A percentile compares a stretch with the other conserved stretches of the same genome.
phyloP scores from a whole-genome alignment of 768 basidiomycete species.

The Amanita muscaria region DNA sequence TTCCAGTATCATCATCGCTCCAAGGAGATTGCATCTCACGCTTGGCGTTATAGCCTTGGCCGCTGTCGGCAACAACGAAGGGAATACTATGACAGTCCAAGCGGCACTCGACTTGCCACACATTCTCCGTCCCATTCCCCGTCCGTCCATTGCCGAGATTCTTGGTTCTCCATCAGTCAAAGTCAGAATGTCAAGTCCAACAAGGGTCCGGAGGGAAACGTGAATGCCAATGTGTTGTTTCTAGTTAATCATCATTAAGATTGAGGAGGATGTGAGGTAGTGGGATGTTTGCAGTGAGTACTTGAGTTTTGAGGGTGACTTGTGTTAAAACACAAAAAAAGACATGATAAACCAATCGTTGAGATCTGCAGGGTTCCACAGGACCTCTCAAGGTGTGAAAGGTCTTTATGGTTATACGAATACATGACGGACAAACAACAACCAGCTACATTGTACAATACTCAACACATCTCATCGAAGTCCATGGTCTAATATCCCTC shows the following conservation, averaged over 20 bases:
- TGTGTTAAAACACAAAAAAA: slow-evolving; percentile 17
- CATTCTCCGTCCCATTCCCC: slow-evolving; percentile 34
- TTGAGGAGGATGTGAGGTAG: slow-evolving; percentile 20
- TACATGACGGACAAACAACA: too few relatives aligned
- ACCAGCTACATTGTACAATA: slow-evolving; percentile 44
- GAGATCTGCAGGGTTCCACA: slow-evolving; percentile 29
- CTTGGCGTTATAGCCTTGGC: slow-evolving; percentile 68
- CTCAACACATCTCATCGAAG: slow-evolving; percentile 40
- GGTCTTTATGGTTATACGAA: neutral
- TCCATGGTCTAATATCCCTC: slow-evolving; percentile 24
- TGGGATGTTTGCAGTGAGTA: slow-evolving; percentile 23
- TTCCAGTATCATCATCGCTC: slow-evolving; percentile 46
- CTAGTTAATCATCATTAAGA: slow-evolving; percentile 37
- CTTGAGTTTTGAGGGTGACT: too few relatives aligned
- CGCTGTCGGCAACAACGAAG: slow-evolving; percentile 30
- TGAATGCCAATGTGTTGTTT: slow-evolving; percentile 47
- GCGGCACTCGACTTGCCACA: slow-evolving; percentile 36
- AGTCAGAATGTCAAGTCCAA: slow-evolving; percentile 31
- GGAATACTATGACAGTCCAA: slow-evolving; percentile 26
- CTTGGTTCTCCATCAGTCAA: slow-evolving; percentile 21
- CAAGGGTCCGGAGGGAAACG: slow-evolving; percentile 11
- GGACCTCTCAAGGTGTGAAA: slow-evolving; percentile 43
- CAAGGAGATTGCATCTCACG: slow-evolving; percentile 59
- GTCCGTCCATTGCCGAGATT: slow-evolving; percentile 33
- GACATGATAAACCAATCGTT: too few relatives aligned